Evolutionary conservation across 2,329 filamentous ascomycete genomes (phyloP), one percentile per base, ranked within the genome.

Genomic region (Diaporthe sp.): DNA sequence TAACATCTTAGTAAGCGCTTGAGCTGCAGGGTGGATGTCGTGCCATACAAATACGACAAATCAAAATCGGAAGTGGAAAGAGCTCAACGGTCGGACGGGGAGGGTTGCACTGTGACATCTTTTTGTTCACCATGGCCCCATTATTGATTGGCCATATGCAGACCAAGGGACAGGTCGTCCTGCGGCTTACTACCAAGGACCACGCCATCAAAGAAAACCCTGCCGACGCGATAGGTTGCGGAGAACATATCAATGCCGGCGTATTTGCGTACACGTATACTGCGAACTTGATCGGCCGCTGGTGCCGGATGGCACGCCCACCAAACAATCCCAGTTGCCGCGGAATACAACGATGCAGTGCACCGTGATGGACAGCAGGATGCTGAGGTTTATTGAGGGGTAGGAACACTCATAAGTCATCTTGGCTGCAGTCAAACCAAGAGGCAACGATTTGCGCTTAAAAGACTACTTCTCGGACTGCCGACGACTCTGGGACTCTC

Each of bases 1-100:
- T 37, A 53, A 37, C 22, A 53, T 68, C 63, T 68, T 39, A 39
- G 65, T 70, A 70, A 70, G 65, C 65, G 34, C 65, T 70, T 70
- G 65, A 55, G n/a, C 31, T 70, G 65, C 65, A 55, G 34, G 13
- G 13, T 17, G 2, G 49, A 55, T 28, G 31, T 9, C 5, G 34
- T 70, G 65, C 34, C 15, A 25, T 53, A 34, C 15, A 2, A 42
- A 5, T 28, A 39, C 44, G 44, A 67, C 65, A 68, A 53, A 68
- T 68, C 65, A 51, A 17, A 53, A 39, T 8, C 15, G 6, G 15
- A 55, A 51, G 47, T 31, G 47, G 31, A n/a, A 25, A 28, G 9
- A 8, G 13, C 13, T 39, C 22, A 15, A 39, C 65, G 34, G 65
- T 70, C 65, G 42, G 65, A 55, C 17, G 65, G 13, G 34, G 28